Percentiles rank a stretch among this genome's conserved stretches.
Conservation (phyloP, 441 rosid species). For the Populus hybrid region DNA sequence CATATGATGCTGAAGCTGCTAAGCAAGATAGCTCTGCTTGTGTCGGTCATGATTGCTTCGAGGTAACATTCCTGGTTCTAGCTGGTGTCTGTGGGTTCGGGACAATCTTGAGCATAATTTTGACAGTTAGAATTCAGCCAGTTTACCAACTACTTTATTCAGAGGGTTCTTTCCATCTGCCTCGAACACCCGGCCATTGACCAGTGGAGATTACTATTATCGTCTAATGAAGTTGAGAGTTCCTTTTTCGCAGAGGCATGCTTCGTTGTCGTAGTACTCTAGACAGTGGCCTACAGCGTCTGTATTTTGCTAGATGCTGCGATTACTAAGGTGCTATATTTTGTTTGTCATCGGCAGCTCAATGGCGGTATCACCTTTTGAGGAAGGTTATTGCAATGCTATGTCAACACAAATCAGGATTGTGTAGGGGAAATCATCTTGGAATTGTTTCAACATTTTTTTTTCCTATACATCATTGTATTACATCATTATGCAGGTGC, state of each 20-base stretch:
- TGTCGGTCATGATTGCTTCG: constrained; percentile 66
- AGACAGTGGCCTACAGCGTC: background rate
- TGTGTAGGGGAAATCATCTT: background rate
- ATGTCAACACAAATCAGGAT: background rate
- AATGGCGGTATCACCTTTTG: background rate
- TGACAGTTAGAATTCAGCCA: constrained; percentile 68
- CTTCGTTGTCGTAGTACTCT: background rate
- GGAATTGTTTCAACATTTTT: background rate
- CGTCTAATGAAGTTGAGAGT: background rate
- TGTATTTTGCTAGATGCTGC: background rate
- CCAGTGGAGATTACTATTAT: background rate
- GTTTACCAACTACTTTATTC: constrained; percentile 85
- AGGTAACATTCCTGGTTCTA: constrained; percentile 66
- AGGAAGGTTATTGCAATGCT: background rate
- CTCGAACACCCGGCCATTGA: constrained; percentile 44
- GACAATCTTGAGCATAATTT: constrained; percentile 49
- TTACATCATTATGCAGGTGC: background rate
- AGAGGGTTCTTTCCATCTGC: constrained; percentile 64
- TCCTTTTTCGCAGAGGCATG: background rate
- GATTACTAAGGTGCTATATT: background rate
- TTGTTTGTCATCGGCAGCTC: background rate
- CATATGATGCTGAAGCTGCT: constrained; percentile 78
- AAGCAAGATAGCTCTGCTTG: constrained; percentile 76
- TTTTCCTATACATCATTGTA: background rate
- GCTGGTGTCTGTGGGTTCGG: constrained; percentile 73